phyloP scores from a whole-genome alignment of 306 rosid genomes.

The Casuarina cunninghamiana region DNA sequence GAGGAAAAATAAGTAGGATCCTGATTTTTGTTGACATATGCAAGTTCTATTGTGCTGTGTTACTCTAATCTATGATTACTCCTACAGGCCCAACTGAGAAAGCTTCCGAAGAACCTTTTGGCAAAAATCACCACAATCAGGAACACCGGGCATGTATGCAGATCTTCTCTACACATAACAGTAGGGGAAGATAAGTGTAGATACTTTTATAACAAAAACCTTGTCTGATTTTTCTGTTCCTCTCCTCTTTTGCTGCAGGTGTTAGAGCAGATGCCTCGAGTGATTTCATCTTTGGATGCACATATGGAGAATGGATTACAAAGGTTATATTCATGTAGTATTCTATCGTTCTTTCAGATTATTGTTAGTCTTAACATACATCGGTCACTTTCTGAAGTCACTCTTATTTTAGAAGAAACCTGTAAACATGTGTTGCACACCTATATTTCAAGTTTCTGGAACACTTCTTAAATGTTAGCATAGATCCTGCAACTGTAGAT shows the following conservation, averaged over 20 bases:
- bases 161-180: conserved; percentile 1
- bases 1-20: not conserved
- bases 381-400: not conserved
- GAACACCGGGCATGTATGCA: conserved; percentile 76
- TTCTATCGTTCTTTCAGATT: conserved; percentile 10
- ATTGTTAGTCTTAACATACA: not conserved
- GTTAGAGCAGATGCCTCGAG: conserved; percentile 79
- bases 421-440: not conserved
- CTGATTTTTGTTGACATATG: not conserved
- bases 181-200: conserved; percentile 10
- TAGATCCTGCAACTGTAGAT: not conserved
- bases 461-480: conserved; percentile 1
- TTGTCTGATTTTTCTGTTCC: not conserved
- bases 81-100: conserved; percentile 63
- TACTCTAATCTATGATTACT: not conserved
- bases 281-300: conserved; percentile 81
- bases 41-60: not conserved
- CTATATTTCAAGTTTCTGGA: not conserved
- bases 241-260: conserved; percentile 51
- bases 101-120: conserved; percentile 83
- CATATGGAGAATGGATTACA: conserved; percentile 76
- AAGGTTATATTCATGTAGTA: conserved; percentile 45
- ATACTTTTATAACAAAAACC: not conserved
- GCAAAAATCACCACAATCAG: conserved; percentile 60
- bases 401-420: not conserved